These are phyloP conservation scores for Rhododendron simsii DNA, from an alignment of 148 eudicot species.

Conservation along the genomic window DNA sequence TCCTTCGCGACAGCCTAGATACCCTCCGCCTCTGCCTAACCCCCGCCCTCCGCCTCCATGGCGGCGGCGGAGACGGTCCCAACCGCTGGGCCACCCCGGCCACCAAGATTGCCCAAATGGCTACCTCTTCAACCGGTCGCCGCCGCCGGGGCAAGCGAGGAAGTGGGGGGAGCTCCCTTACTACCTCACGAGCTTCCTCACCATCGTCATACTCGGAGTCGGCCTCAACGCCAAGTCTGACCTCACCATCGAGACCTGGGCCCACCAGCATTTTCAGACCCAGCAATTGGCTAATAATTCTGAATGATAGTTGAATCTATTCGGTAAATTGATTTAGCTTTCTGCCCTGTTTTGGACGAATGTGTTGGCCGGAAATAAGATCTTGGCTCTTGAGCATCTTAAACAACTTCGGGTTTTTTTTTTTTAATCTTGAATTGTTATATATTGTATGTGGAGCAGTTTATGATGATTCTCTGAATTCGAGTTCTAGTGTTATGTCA, in stretches of 20 bases:
- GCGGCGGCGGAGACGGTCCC: not conserved
- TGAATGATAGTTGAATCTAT: not conserved
- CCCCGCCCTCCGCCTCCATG: conserved; percentile 48
- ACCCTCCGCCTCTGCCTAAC: conserved; percentile 45
- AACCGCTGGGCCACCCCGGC: conserved; percentile 66
- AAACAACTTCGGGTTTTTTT: not conserved
- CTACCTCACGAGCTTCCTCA: conserved; percentile 86
- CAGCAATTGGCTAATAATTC: conserved; percentile 14
- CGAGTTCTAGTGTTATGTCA: not conserved
- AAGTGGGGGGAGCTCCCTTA: conserved; percentile 97
- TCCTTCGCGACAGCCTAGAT: conserved; percentile 46
- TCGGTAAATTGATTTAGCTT: not conserved
- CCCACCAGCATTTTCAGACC: conserved; percentile 69
- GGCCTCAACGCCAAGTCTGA: conserved; percentile 92
- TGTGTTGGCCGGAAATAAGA: not conserved
- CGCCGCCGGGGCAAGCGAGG: conserved; percentile 56
- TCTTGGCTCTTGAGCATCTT: not conserved
- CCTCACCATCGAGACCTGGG: conserved; percentile 95
- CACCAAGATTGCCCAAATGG: conserved; percentile 96
- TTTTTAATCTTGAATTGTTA: too few relatives aligned
- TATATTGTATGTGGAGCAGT: not conserved
- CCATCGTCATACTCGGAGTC: conserved; percentile 88
- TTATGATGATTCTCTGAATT: not conserved
- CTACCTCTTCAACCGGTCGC: conserved; percentile 52
- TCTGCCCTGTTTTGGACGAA: not conserved